Evolutionary conservation across 768 basidiomycete genomes (phyloP).

Genomic region (Cystobasidiopsis lactophilus): DNA sequence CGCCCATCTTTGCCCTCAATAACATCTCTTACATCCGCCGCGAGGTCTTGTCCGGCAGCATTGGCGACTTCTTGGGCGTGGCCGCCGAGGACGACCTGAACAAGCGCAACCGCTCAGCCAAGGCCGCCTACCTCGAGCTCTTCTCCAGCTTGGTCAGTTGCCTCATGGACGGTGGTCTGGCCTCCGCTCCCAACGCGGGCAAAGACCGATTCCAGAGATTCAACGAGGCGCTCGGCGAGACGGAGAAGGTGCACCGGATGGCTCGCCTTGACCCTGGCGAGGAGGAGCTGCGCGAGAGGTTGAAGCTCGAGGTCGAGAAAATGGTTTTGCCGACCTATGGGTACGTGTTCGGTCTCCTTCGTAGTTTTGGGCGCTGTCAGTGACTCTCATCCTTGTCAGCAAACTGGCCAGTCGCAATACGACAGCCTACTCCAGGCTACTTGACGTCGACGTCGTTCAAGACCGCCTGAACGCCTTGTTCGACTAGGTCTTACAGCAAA

Average conservation of each 20-base stretch:
- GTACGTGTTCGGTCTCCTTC: background rate
- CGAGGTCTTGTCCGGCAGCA: slow-evolving; percentile 13
- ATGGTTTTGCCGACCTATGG: slow-evolving; percentile 19
- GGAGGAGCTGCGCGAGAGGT: slow-evolving; percentile 11
- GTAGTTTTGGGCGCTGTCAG: no score
- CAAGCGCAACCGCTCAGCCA: slow-evolving; percentile 16
- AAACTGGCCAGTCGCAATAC: background rate
- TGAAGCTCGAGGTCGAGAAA: slow-evolving; percentile 18
- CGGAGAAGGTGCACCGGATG: slow-evolving; percentile 14
- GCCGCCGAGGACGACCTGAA: slow-evolving; percentile 16
- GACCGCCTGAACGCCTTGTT: no score
- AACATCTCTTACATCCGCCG: slow-evolving; percentile 18
- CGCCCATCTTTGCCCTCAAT: slow-evolving; percentile 19
- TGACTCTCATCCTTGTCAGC: no score
- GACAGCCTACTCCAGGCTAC: background rate
- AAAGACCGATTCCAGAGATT: slow-evolving; percentile 19
- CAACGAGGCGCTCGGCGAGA: slow-evolving; percentile 19
- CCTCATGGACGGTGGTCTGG: slow-evolving; percentile 16
- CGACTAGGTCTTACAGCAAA: no score
- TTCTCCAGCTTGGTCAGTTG: slow-evolving; percentile 18
- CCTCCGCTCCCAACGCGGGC: slow-evolving; percentile 13
- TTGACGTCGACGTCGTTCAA: no score
- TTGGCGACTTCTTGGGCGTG: slow-evolving; percentile 16
- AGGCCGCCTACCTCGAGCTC: slow-evolving; percentile 17
- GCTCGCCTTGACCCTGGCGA: slow-evolving; percentile 14